Evolutionary conservation across 2,329 filamentous ascomycete genomes (phyloP).

Genomic region (Neonectria ditissima): DNA sequence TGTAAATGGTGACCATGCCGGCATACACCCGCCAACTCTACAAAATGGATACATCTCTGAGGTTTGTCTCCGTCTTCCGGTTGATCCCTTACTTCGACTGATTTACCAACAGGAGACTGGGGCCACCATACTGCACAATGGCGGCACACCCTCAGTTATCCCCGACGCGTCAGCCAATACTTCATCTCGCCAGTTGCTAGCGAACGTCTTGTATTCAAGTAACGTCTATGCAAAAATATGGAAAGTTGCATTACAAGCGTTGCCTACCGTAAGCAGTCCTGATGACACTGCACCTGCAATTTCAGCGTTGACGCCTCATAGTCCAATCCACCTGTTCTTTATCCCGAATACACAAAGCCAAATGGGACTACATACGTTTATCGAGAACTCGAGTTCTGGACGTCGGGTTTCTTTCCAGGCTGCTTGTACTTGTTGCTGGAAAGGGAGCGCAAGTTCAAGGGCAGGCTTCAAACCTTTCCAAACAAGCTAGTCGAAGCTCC

Average conservation of each 20-base stretch:
- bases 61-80: not conserved
- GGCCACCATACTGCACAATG: not conserved
- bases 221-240: slow-evolving; percentile 23
- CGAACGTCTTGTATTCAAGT: not conserved
- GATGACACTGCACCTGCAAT: too few species aligned
- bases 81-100: not conserved
- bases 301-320: not conserved
- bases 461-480: not conserved
- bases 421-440: slow-evolving; percentile 56
- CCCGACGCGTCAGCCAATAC: not conserved
- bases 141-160: not conserved
- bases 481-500: slow-evolving; percentile 19
- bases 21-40: not conserved
- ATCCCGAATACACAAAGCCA: slow-evolving; percentile 55
- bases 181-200: not conserved
- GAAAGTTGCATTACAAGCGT: slow-evolving; percentile 22
- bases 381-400: slow-evolving; percentile 58
- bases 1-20: not conserved
- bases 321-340: slow-evolving; percentile 38
- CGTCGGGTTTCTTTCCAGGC: slow-evolving; percentile 61
- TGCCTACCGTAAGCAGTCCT: not conserved
- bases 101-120: not conserved
- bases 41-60: not conserved
- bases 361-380: slow-evolving; percentile 53
- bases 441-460: slow-evolving; percentile 43